These are phyloP conservation scores for Metschnikowia lunata DNA, from an alignment of 805 yeast species.

Conservation along the genomic window DNA sequence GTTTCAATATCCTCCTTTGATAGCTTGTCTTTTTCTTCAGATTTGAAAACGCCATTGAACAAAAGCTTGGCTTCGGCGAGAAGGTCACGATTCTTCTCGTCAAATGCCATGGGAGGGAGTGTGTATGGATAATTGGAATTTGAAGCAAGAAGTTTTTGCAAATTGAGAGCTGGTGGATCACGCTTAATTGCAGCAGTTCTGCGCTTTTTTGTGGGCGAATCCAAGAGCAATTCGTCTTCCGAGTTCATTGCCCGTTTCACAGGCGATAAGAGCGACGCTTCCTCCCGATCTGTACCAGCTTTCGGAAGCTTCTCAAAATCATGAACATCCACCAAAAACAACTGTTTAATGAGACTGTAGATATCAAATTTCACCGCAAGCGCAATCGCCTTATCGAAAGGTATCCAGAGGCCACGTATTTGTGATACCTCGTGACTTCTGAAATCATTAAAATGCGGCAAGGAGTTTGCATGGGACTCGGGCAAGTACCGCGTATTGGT, in stretches of 20 bases:
- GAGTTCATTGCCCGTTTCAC: not conserved
- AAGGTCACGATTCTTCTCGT: conserved; percentile 27
- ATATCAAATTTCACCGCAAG: conserved; percentile 38
- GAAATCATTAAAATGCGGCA: conserved; percentile 25
- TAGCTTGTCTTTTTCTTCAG: conserved; percentile 21
- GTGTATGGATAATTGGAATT: conserved; percentile 48
- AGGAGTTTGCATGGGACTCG: conserved; percentile 17
- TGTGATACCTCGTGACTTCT: conserved; percentile 23
- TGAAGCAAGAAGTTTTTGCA: conserved; percentile 7
- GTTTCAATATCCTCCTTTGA: conserved; percentile 22
- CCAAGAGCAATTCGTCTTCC: conserved; percentile 23
- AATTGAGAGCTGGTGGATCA: not conserved
- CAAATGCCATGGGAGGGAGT: conserved; percentile 39
- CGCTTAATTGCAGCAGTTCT: conserved; percentile 11
- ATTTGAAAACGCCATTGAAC: conserved; percentile 35
- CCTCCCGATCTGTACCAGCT: not conserved
- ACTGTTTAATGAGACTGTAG: conserved; percentile 32
- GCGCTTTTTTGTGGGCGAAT: conserved; percentile 38
- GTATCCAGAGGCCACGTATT: conserved; percentile 39
- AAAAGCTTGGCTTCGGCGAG: conserved; percentile 30
- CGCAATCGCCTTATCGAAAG: conserved; percentile 40
- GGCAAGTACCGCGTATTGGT: conserved; percentile 29
- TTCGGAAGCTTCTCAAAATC: conserved; percentile 37
- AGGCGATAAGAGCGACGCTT: not conserved
- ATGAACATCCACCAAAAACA: conserved; percentile 43